Conservation (phyloP, 495 filamentous ascomycete species). For the Halenospora varia region DNA sequence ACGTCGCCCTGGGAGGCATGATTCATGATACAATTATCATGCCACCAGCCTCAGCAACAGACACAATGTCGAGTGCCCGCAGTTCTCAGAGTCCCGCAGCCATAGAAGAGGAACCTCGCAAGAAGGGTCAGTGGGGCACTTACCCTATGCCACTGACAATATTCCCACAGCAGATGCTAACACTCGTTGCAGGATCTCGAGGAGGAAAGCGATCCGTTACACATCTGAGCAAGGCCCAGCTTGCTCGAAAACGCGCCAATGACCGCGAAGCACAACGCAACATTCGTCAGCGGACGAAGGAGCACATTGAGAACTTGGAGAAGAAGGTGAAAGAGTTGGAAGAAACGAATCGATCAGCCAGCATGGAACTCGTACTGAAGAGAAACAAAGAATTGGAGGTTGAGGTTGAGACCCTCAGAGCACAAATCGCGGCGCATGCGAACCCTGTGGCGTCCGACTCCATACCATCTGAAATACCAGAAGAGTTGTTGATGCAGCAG, state of each 20-base stretch:
- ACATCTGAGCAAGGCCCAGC: slow-evolving; percentile 66
- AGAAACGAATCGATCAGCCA: slow-evolving; percentile 30
- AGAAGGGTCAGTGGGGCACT: slow-evolving; percentile 18
- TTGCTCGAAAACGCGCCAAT: slow-evolving; percentile 80
- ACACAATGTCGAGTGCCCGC: slow-evolving; percentile 13
- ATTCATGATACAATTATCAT: background rate
- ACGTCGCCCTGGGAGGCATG: background rate
- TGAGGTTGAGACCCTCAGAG: slow-evolving; percentile 43
- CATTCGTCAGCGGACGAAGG: slow-evolving; percentile 78
- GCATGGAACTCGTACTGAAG: slow-evolving; percentile 45
- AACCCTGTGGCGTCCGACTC: background rate
- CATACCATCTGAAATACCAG: slow-evolving; percentile 9
- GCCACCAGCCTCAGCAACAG: background rate
- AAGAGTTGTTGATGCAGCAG: slow-evolving; percentile 18
- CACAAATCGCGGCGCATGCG: slow-evolving; percentile 30
- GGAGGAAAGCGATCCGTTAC: slow-evolving; percentile 61
- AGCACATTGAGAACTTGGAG: slow-evolving; percentile 76
- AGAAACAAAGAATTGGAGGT: slow-evolving; percentile 51
- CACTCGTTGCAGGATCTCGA: slow-evolving; percentile 39
- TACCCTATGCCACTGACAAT: background rate
- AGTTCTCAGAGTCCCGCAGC: slow-evolving; percentile 16
- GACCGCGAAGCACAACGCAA: slow-evolving; percentile 86
- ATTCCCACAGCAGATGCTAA: background rate
- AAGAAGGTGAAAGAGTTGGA: slow-evolving; percentile 60
- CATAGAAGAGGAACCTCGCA: slow-evolving; percentile 21